These are phyloP conservation scores for Clonostachys solani DNA, from an alignment of 2,329 filamentous ascomycete species.

Conservation along the genomic window DNA sequence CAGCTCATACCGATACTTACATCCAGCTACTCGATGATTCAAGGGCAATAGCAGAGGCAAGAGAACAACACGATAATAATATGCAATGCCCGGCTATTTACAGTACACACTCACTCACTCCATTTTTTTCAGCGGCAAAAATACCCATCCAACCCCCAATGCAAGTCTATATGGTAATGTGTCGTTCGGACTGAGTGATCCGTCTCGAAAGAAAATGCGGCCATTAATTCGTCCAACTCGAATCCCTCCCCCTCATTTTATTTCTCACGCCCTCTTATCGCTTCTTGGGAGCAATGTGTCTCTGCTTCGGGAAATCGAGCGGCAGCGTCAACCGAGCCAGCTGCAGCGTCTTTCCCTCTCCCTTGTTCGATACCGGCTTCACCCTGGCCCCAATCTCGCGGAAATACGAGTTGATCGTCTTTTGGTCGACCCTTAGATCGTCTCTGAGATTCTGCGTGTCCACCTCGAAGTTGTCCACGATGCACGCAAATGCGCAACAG, in stretches of 20 bases:
- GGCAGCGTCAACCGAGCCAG: slow-evolving; percentile 74
- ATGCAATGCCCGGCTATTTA: too few relatives aligned
- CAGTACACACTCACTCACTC: too few relatives aligned
- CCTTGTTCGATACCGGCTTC: slow-evolving; percentile 55
- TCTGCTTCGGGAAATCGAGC: slow-evolving; percentile 72
- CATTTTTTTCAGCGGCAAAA: too few relatives aligned
- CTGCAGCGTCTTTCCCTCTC: slow-evolving; percentile 48
- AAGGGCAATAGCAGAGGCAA: too few relatives aligned
- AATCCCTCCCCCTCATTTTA: not conserved
- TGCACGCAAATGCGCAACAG: slow-evolving; percentile 65
- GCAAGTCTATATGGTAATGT: too few relatives aligned
- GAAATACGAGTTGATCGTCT: slow-evolving; percentile 68
- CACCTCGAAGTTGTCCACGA: slow-evolving; percentile 70
- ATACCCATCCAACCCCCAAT: too few relatives aligned
- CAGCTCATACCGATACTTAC: too few relatives aligned
- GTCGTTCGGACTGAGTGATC: too few relatives aligned
- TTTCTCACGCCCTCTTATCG: slow-evolving; percentile 1
- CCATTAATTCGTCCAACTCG: too few relatives aligned
- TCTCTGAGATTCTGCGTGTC: slow-evolving; percentile 66
- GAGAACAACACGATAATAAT: too few relatives aligned
- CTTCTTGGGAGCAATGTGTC: slow-evolving; percentile 12
- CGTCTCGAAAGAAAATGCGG: too few relatives aligned
- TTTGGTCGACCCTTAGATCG: slow-evolving; percentile 69
- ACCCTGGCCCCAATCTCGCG: slow-evolving; percentile 70
- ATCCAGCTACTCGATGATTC: too few relatives aligned